Conservation (phyloP, 1,284 basidiomycete genomes). For the Ceratobasidium sp. region DNA sequence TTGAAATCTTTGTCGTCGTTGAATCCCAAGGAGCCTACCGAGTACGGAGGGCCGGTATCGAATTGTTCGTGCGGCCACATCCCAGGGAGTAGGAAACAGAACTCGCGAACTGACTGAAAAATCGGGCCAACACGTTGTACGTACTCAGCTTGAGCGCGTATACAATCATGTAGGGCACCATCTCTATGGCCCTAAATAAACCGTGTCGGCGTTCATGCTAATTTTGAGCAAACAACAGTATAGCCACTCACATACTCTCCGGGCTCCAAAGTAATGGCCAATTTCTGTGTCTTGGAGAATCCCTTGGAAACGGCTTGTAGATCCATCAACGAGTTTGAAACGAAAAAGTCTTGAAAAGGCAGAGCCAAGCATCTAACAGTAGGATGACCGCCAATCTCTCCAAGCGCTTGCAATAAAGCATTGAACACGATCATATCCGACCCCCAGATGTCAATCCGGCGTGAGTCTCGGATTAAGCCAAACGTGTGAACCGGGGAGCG, state of each 20-base stretch:
- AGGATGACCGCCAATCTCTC: slow-evolving; percentile 26
- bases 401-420: neutral
- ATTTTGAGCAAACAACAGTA: neutral
- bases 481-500: slow-evolving; percentile 28
- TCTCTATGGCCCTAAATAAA: neutral
- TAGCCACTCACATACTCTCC: slow-evolving; percentile 1
- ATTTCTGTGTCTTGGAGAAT: slow-evolving; percentile 13
- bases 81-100: slow-evolving; percentile 35
- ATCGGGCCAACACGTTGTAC: neutral
- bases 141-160: slow-evolving; percentile 4
- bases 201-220: neutral
- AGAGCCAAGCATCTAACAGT: slow-evolving; percentile 30
- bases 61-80: slow-evolving; percentile 27
- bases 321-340: neutral
- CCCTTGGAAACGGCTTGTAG: slow-evolving; percentile 22
- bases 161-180: neutral
- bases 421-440: neutral
- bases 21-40: neutral
- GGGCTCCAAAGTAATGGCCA: slow-evolving; percentile 34
- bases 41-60: neutral
- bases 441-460: neutral
- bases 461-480: slow-evolving; percentile 10
- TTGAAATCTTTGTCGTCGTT: slow-evolving; percentile 13
- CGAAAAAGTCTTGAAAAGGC: neutral
- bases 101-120: slow-evolving; percentile 36